Evolutionary conservation across 2,329 filamentous ascomycete genomes (phyloP), one percentile per base, ranked within the genome.

Genomic region (Xylaria hypoxylon): DNA sequence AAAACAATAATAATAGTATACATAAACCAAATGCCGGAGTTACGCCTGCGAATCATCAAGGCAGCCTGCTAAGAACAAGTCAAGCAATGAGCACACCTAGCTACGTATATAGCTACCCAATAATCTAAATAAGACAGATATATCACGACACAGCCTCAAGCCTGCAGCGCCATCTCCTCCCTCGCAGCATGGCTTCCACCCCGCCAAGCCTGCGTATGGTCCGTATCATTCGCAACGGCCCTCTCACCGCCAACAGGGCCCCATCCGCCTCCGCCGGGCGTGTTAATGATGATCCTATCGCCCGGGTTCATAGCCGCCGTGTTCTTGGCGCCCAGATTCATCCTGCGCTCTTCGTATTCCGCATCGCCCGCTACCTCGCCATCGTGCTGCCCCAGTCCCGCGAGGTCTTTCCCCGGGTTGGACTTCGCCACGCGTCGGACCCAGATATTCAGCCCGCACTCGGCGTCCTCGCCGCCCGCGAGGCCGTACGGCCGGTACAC

Each of bases 391-490:
- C 65, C 67, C 55, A 69, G 61, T 13, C 47, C 55, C 19, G 70
- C 73, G 22, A 71, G 60, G 44, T 72, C 74, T 65, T 79, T 77
- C 77, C 84, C 83, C 76, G 83, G 83, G 72, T 83, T 83, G 1
- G 80, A 80, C 77, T 87, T 88, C 71, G 84, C 82, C 59, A 95
- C 90, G 67, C 87, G 90, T 7, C 92, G 84, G 35, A 96, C 89
- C 95, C 95, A 98, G 51, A 96, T 82, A 72, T 98, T 98, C 68
- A 94, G 81, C 0, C 95, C 95, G 57, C 91, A 90, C 72, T 88
- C 80, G 0, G 89, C 95, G 68, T 95, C 91, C 63, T 89, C 90
- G 3, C 95, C 95, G 0, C 95, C 95, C 24, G 89, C 90, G 65
- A 97, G 84, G 0, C 95, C 94, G 71, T 94, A 97, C 1, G 90